These are phyloP conservation scores for Penicillium sp. DNA, from an alignment of 2,329 filamentous ascomycete species.

Conservation along the genomic window DNA sequence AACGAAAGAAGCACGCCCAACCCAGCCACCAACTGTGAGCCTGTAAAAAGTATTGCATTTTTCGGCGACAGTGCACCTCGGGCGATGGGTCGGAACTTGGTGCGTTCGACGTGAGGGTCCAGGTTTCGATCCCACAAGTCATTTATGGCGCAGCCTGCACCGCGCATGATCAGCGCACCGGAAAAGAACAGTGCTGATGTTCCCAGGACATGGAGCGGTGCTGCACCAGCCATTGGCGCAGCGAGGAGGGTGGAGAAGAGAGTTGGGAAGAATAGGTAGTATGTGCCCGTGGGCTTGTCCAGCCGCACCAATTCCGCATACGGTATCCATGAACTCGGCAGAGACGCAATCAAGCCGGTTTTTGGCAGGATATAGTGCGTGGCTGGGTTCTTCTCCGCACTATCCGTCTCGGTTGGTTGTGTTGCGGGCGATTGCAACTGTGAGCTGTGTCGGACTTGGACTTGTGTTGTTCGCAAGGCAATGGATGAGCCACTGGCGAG, in stretches of 20 bases:
- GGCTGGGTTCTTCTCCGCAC: slow-evolving; percentile 14
- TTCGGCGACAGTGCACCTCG: slow-evolving; percentile 48
- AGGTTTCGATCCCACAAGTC: slow-evolving; percentile 55
- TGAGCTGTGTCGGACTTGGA: slow-evolving; percentile 2
- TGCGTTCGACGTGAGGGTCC: slow-evolving; percentile 52
- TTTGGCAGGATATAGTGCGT: slow-evolving; percentile 45
- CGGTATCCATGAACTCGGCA: slow-evolving; percentile 52
- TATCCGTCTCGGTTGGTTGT: background rate
- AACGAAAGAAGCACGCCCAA: slow-evolving; percentile 44
- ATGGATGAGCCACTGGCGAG: background rate
- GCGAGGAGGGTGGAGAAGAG: slow-evolving; percentile 47
- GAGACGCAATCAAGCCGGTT: slow-evolving; percentile 43
- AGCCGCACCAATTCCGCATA: slow-evolving; percentile 55
- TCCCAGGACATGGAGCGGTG: slow-evolving; percentile 35
- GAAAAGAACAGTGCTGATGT: slow-evolving; percentile 41
- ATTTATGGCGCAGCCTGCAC: slow-evolving; percentile 55
- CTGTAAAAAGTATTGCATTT: slow-evolving; percentile 45
- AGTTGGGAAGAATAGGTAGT: slow-evolving; percentile 54
- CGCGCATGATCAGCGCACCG: slow-evolving; percentile 49
- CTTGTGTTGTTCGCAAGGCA: background rate
- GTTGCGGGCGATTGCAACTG: slow-evolving; percentile 10
- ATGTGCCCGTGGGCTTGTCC: slow-evolving; percentile 51
- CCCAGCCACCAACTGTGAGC: slow-evolving; percentile 41
- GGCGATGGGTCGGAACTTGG: slow-evolving; percentile 51
- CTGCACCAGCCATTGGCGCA: slow-evolving; percentile 37